phyloP scores from a whole-genome alignment of 805 yeast species.

The Wickerhamomyces ciferrii region DNA sequence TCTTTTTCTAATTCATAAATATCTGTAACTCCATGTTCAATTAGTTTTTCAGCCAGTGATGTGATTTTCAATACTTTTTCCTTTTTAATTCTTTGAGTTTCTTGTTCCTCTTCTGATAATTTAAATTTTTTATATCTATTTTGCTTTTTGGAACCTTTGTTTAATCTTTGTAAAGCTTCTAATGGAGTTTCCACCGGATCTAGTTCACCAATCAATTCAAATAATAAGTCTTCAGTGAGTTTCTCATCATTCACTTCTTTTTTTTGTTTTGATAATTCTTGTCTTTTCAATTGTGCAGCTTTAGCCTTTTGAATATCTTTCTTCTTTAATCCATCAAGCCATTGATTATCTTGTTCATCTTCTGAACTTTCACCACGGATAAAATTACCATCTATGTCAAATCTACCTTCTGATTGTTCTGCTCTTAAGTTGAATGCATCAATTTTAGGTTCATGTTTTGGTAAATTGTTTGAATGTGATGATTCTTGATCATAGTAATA shows the following conservation, averaged over 20 bases:
- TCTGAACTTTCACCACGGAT: conserved; percentile 30
- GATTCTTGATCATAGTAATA: conserved; percentile 16
- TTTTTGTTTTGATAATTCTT: conserved; percentile 18
- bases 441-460: conserved; percentile 31
- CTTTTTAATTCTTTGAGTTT: conserved; percentile 8
- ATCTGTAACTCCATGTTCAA: conserved; percentile 34
- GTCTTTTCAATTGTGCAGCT: conserved; percentile 24
- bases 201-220: conserved; percentile 34
- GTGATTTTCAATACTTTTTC: conserved; percentile 38
- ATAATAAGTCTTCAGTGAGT: conserved; percentile 20
- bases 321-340: conserved; percentile 30
- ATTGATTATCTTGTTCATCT: conserved; percentile 28
- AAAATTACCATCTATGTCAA: conserved; percentile 59
- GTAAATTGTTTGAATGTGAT: conserved; percentile 6
- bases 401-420: conserved; percentile 54
- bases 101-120: conserved; percentile 10
- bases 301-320: conserved; percentile 32
- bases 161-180: conserved; percentile 45
- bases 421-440: conserved; percentile 59
- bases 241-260: conserved; percentile 7
- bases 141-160: conserved; percentile 20
- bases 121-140: conserved; percentile 10
- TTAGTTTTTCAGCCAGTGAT: conserved; percentile 39
- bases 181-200: conserved; percentile 57
- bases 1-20: conserved; percentile 54